Evolutionary conservation across 2,329 filamentous ascomycete genomes (phyloP), one percentile per base, ranked within the genome.

Genomic region (Epichloe aotearoae): DNA sequence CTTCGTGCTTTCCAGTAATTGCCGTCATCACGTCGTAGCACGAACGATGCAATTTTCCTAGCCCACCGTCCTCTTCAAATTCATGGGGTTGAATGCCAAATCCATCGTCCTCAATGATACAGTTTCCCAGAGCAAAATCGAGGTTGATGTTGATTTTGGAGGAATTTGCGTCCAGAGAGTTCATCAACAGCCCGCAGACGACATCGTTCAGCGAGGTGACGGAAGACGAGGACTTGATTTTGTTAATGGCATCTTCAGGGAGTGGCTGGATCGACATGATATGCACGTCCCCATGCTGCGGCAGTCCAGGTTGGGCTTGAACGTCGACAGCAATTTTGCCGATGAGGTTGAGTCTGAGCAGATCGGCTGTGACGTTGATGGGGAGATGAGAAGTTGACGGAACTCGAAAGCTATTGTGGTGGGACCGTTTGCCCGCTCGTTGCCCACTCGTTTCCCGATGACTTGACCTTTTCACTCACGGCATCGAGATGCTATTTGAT

Each of bases 21-120:
- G 12, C 12, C 19, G 10, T 30, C 40, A 37, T 36, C 17, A 36
- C 5, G 42, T 41, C n/a, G 23, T 5, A 38, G 37, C 38, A 69
- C 80, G 59, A 69, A 91, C 87, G 80, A 62, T 93, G 79, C 47
- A 79, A 69, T 66, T 82, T 87, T 23, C 85, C 85, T 17, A 96
- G 70, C 0, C 86, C 84, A 4, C 88, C 88, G 44, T 68, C 64
- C 3, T 77, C 70, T n/a, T 62, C 61, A 58, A 97, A 96, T 57
- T 96, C 90, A 2, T 65, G 61, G 1, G 85, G 79, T 1, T 72
- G 63, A 44, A 98, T 94, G 0, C 93, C 93, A 15, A 71, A 51
- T 1, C 93, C 93, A 66, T 97, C 77, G 63, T 98, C 93, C 61
- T 95, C 86, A 5, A 96, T 77, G 0, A 75, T 73, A 65, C 90